phyloP scores from a whole-genome alignment of 2,329 filamentous ascomycete genomes.

The Ciborinia camelliae region DNA sequence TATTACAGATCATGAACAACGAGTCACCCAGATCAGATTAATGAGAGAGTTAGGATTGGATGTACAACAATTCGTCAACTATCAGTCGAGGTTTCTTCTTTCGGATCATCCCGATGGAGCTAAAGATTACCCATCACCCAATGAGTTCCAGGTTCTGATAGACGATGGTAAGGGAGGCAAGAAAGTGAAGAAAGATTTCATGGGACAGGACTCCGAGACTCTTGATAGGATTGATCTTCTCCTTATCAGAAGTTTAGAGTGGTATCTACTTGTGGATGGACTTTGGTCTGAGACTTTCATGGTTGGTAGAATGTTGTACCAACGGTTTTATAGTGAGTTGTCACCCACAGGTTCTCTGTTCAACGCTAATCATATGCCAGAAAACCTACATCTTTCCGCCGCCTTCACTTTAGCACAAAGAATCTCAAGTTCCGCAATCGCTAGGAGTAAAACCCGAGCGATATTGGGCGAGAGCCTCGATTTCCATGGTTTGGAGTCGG shows the following conservation, averaged over 20 bases:
- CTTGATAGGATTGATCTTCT: slow-evolving; percentile 62
- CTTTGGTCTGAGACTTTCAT: slow-evolving; percentile 69
- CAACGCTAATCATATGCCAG: slow-evolving; percentile 33
- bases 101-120: slow-evolving; percentile 46
- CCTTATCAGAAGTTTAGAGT: slow-evolving; percentile 78
- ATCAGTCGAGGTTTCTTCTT: slow-evolving; percentile 57
- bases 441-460: slow-evolving; percentile 38
- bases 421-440: slow-evolving; percentile 47
- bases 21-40: slow-evolving; percentile 66
- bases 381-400: slow-evolving; percentile 48
- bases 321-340: slow-evolving; percentile 77
- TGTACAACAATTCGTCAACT: slow-evolving; percentile 67
- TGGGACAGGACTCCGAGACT: slow-evolving; percentile 61
- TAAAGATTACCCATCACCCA: slow-evolving; percentile 42
- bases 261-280: slow-evolving; percentile 73
- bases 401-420: slow-evolving; percentile 52
- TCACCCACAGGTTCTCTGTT: background rate
- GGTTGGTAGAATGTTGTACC: slow-evolving; percentile 70
- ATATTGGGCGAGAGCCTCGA: slow-evolving; percentile 42
- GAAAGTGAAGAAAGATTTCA: slow-evolving; percentile 67
- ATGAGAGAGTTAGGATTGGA: slow-evolving; percentile 75
- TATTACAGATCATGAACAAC: slow-evolving; percentile 62
- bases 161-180: slow-evolving; percentile 50
- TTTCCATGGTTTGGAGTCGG: slow-evolving; percentile 31
- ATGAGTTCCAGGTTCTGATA: slow-evolving; percentile 50